Conservation (phyloP, 768 basidiomycete species). For the Tephrocybe sp. region DNA sequence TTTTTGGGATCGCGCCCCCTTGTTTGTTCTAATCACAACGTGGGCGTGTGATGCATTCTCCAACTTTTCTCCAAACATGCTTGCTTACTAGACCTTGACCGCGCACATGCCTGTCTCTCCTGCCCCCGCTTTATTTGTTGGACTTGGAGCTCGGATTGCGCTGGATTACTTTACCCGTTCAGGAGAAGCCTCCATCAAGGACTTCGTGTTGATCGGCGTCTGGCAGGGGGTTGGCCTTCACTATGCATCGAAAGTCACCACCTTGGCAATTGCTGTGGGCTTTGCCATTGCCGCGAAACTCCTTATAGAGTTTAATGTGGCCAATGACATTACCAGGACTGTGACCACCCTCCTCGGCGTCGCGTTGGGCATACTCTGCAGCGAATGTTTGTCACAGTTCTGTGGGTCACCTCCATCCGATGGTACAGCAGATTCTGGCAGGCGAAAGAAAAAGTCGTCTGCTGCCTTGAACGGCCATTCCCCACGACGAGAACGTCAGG, state of each 20-base stretch:
- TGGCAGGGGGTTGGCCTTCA: conserved; percentile 78
- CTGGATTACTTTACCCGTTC: conserved; percentile 55
- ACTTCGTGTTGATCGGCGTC: conserved; percentile 65
- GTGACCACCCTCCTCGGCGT: conserved; percentile 64
- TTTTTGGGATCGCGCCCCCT: conserved; percentile 3
- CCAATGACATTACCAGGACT: conserved; percentile 52
- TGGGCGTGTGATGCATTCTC: not conserved
- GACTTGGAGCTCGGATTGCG: conserved; percentile 70
- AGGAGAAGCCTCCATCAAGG: conserved; percentile 47
- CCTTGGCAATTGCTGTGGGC: conserved; percentile 53
- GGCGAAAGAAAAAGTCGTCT: conserved; percentile 30
- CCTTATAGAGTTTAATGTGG: conserved; percentile 55
- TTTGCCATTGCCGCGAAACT: conserved; percentile 61
- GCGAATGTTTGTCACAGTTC: conserved; percentile 67
- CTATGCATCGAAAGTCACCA: conserved; percentile 55
- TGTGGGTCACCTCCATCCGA: conserved; percentile 51
- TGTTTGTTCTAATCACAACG: conserved; percentile 2
- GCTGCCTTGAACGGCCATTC: conserved; percentile 15
- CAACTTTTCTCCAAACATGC: conserved; percentile 6
- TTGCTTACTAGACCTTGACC: conserved; percentile 14
- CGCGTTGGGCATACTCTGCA: conserved; percentile 65
- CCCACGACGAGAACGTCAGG: conserved; percentile 35
- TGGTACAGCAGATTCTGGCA: conserved; percentile 25
- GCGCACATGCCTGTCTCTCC: conserved; percentile 42
- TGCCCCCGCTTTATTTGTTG: conserved; percentile 68